phyloP scores from a whole-genome alignment of 2,329 filamentous ascomycete species.

The Cercospora beticola region DNA sequence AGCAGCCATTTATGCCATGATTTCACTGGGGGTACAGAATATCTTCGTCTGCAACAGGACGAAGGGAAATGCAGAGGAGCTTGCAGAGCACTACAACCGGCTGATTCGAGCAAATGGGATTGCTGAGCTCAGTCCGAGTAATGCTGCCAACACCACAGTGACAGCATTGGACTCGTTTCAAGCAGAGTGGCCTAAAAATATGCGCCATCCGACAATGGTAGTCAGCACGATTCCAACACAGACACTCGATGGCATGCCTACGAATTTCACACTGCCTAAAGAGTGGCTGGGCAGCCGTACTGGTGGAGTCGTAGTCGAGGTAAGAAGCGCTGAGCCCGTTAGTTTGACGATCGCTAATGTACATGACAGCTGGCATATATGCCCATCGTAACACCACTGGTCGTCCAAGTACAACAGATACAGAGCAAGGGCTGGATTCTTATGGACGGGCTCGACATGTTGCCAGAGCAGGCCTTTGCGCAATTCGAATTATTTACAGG shows the following conservation, averaged over 20 bases:
- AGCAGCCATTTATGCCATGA: conserved; percentile 74
- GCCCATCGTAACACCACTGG: conserved; percentile 68
- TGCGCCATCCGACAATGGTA: conserved; percentile 68
- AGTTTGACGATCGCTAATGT: conserved; percentile 1
- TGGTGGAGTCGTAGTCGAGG: conserved; percentile 73
- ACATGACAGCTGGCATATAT: conserved; percentile 59
- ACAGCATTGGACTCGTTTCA: conserved; percentile 59
- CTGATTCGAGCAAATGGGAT: conserved; percentile 41
- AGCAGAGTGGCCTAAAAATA: conserved; percentile 64
- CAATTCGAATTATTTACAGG: conserved; percentile 82
- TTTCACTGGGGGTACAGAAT: conserved; percentile 73
- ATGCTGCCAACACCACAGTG: conserved; percentile 41
- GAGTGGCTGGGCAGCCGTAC: conserved; percentile 71
- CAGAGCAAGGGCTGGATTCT: conserved; percentile 68
- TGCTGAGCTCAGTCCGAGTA: conserved; percentile 23
- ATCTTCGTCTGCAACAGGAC: conserved; percentile 76
- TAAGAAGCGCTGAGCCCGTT: conserved; percentile 34
- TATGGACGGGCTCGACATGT: conserved; percentile 71
- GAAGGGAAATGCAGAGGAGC: conserved; percentile 61
- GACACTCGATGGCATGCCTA: conserved; percentile 63
- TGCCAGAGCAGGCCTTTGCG: conserved; percentile 77
- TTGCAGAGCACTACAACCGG: conserved; percentile 69
- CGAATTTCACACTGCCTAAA: conserved; percentile 67
- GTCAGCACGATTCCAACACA: conserved; percentile 75
- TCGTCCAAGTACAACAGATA: conserved; percentile 64